Evolutionary conservation across 129 eudicot genomes (phyloP), one percentile per base, ranked within the genome.

Genomic region (Oenanthe sinensis): DNA sequence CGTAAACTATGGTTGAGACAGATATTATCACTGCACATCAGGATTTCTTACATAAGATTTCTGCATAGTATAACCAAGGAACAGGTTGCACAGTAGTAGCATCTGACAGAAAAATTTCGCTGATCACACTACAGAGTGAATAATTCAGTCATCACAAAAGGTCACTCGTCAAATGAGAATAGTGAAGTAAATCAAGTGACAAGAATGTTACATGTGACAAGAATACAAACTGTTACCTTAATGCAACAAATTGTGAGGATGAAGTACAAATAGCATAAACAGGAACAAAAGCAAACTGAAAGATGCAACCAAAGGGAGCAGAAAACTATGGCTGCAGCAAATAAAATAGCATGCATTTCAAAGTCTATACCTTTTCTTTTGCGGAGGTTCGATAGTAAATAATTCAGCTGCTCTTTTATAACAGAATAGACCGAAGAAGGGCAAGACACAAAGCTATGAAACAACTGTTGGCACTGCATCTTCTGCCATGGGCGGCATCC

Each of bases 401-500:
- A 46, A 75, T 90, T 82, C 55, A 96, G 82, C 78, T 86, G 87
- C 28, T 82, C 83, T 81, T 81, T 85, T 19, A 96, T 96, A 71
- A 89, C 92, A 77, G 30, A 69, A 79, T 90, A 96, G 22, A 87
- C 95, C 72, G 90, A 73, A 15, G 92, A 86, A 50, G 97, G 89
- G 78, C 99, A 96, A 1, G 88, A 96, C 33, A 92, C 89, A 79
- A 85, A 87, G 84, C 95, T 90, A 78, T 92, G 91, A 87, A 96
- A 96, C 86, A 87, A 67, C 67, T 81, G 97, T 60, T 88, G 91
- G 68, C 95, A 90, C 65, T 80, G 80, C 50, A 96, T 84, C 85
- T 92, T 96, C 93, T 96, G 99, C 99, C 99, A 96, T 17, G 89
- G 62, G 19, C 50, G 84, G 82, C 89, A 92, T 67, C 97, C 95